These are phyloP conservation scores for Remersonia thermophila DNA, from an alignment of 2,329 filamentous ascomycete species.

Conservation along the genomic window DNA sequence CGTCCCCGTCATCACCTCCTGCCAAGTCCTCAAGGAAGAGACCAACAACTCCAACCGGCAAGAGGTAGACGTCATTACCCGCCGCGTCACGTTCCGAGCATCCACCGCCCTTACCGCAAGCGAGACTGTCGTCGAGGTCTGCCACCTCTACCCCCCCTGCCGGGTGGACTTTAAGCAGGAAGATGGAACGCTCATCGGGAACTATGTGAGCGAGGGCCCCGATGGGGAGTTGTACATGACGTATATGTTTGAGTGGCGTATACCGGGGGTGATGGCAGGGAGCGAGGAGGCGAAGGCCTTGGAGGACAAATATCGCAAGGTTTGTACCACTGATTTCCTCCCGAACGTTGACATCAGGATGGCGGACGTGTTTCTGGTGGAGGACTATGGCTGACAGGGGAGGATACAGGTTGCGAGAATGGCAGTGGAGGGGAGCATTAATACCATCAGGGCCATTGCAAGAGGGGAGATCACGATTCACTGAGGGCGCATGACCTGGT, in stretches of 20 bases:
- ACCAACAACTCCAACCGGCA: too few relatives aligned
- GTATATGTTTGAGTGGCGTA: conserved; percentile 23
- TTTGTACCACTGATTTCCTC: conserved; percentile 7
- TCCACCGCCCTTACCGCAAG: not conserved
- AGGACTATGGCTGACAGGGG: too few relatives aligned
- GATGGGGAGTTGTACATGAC: conserved; percentile 21
- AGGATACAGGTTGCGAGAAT: conserved; percentile 15
- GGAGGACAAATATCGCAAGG: conserved; percentile 16
- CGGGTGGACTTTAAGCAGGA: conserved; percentile 22
- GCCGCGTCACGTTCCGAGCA: conserved; percentile 2
- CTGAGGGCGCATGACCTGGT: not conserved
- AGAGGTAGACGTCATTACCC: conserved; percentile 5
- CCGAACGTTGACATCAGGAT: not conserved
- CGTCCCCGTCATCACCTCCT: conserved; percentile 18
- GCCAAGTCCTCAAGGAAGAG: conserved; percentile 11
- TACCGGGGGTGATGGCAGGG: conserved; percentile 14
- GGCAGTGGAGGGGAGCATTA: conserved; percentile 16
- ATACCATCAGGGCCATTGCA: conserved; percentile 3
- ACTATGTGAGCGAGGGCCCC: conserved; percentile 20
- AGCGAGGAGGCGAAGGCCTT: conserved; percentile 13
- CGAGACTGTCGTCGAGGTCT: conserved; percentile 17
- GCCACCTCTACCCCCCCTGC: conserved; percentile 20
- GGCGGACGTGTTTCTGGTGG: not conserved
- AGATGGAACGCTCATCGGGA: conserved; percentile 22
- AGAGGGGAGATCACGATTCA: not conserved